Evolutionary conservation across 2,329 filamentous ascomycete species (phyloP).

Genomic region (Grosmannia huntii): DNA sequence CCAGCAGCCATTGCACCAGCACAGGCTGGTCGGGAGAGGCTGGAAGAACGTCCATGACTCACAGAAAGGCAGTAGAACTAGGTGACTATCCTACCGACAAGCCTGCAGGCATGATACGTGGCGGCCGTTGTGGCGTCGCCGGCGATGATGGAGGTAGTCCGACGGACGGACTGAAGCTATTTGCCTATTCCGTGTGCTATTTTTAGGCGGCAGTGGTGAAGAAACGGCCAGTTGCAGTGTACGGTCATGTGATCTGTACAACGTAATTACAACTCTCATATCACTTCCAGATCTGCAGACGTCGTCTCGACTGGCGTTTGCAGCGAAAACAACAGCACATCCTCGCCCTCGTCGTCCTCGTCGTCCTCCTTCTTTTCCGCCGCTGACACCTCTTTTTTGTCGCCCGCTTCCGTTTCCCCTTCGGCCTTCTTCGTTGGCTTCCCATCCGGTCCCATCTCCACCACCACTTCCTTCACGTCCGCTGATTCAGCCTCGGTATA

Average conservation of each 20-base stretch:
- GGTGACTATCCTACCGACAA: no score
- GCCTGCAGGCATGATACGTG: no score
- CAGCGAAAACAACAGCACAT: neutral
- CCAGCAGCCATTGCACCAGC: slow-evolving; percentile 48
- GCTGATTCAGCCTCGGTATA: slow-evolving; percentile 63
- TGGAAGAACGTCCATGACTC: slow-evolving; percentile 3
- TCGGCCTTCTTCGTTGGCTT: slow-evolving; percentile 24
- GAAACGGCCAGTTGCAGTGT: no score
- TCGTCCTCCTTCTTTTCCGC: slow-evolving; percentile 5
- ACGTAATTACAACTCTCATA: neutral
- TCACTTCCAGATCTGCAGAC: slow-evolving; percentile 1
- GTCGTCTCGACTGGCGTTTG: slow-evolving; percentile 1
- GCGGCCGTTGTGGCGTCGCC: no score
- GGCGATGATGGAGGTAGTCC: no score
- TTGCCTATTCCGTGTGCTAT: neutral
- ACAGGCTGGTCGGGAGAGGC: slow-evolving; percentile 14
- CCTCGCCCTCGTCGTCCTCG: neutral
- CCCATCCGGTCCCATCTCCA: slow-evolving; percentile 38
- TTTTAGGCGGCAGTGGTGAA: neutral
- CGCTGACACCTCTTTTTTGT: neutral
- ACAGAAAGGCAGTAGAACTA: no score
- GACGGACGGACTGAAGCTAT: neutral
- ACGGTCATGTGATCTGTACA: no score
- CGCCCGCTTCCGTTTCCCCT: neutral
- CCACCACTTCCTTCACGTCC: slow-evolving; percentile 40